Percentiles rank a stretch among this genome's conserved stretches.
Conservation (phyloP, 352 stramenopile genomes). For the Peronospora farinosa region DNA sequence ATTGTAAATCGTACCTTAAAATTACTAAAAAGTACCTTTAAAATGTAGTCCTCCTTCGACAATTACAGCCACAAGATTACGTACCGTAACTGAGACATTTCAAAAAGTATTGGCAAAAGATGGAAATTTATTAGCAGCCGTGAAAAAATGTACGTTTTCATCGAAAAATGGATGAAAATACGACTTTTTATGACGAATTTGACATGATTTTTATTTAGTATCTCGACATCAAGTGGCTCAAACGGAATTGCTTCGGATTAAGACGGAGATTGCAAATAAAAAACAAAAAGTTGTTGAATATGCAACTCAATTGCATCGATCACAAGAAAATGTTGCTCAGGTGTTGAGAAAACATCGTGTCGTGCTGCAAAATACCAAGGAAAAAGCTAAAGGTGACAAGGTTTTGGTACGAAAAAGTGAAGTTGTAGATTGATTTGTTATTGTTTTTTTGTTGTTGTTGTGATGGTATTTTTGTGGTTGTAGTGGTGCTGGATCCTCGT, state of each 20-base stretch:
- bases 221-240: slow-evolving; percentile 63
- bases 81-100: slow-evolving; percentile 75
- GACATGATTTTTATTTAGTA: slow-evolving; percentile 44
- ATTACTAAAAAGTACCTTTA: too few relatives aligned
- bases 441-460: too few relatives aligned
- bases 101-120: slow-evolving; percentile 72
- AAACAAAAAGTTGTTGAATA: slow-evolving; percentile 65
- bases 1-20: not conserved
- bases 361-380: slow-evolving; percentile 51
- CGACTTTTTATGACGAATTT: not conserved
- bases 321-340: slow-evolving; percentile 58
- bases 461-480: not conserved
- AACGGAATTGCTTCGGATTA: slow-evolving; percentile 52
- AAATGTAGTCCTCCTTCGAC: slow-evolving; percentile 52
- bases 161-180: not conserved
- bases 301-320: slow-evolving; percentile 52
- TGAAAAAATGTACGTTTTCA: slow-evolving; percentile 62
- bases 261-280: slow-evolving; percentile 60
- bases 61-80: slow-evolving; percentile 63
- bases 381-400: slow-evolving; percentile 42
- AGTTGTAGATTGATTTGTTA: too few relatives aligned
- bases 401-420: not conserved
- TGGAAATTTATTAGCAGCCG: slow-evolving; percentile 48
- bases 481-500: slow-evolving; percentile 56
- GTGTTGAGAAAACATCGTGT: slow-evolving; percentile 65